Conservation (phyloP, 257 asterid species). For the Gynochthodes officinalis region DNA sequence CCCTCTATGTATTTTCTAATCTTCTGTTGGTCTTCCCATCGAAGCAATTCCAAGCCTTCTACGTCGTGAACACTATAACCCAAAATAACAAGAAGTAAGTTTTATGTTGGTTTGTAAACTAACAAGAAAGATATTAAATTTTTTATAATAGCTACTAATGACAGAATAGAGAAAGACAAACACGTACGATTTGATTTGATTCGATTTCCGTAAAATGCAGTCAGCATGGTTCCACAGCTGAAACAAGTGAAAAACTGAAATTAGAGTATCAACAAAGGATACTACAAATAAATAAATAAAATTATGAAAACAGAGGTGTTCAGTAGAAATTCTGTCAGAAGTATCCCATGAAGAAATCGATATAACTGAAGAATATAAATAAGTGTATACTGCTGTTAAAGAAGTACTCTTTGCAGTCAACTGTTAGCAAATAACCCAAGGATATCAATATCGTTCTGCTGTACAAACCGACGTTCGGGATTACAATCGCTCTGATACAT, state of each 20-base stretch:
- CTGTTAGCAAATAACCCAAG: too few relatives aligned
- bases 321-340: too few relatives aligned
- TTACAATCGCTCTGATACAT: background rate
- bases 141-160: background rate
- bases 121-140: background rate
- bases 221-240: constrained; percentile 97
- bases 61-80: constrained; percentile 70
- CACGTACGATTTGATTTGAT: constrained; percentile 77
- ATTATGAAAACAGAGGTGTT: background rate
- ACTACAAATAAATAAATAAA: background rate
- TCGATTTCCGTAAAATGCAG: constrained; percentile 68
- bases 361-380: too few relatives aligned
- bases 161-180: constrained; percentile 3
- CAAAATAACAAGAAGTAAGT: background rate
- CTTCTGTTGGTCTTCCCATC: constrained; percentile 93
- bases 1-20: constrained; percentile 62
- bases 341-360: too few relatives aligned
- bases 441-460: background rate
- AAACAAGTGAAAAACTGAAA: constrained; percentile 30
- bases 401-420: too few relatives aligned
- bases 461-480: background rate
- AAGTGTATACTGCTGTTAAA: too few relatives aligned
- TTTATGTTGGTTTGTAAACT: too few relatives aligned
- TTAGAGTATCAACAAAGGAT: constrained; percentile 13
- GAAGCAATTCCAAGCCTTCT: constrained; percentile 83